phyloP scores from a whole-genome alignment of 116 monocot species.

The Trichopus zeylanicus region DNA sequence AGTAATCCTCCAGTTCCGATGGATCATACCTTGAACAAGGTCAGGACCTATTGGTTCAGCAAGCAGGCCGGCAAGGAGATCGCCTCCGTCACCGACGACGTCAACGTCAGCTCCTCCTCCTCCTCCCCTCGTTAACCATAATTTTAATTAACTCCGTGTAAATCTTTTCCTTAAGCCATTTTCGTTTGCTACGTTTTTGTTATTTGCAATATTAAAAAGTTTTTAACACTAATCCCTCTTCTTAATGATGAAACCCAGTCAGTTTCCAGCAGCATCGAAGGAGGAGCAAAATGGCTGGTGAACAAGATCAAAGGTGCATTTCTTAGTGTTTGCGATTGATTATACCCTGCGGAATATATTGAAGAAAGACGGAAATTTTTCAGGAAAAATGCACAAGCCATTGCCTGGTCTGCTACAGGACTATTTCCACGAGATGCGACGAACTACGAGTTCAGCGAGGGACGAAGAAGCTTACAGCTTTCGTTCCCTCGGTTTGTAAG shows the following conservation, averaged over 20 bases:
- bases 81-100: constrained; percentile 36
- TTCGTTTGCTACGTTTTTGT: not conserved
- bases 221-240: not conserved
- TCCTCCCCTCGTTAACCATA: not conserved
- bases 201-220: not conserved
- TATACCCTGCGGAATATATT: too few species aligned
- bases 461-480: too few species aligned
- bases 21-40: constrained; percentile 44
- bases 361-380: too few species aligned
- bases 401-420: too few species aligned
- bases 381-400: too few species aligned
- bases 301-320: constrained; percentile 38
- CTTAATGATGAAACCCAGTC: constrained; percentile 6
- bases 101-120: constrained; percentile 12
- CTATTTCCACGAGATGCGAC: too few species aligned
- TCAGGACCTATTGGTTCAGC: constrained; percentile 36
- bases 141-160: not conserved
- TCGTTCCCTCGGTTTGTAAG: too few species aligned
- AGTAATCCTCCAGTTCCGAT: too few species aligned
- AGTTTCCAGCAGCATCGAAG: constrained; percentile 35
- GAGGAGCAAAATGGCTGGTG: constrained; percentile 53
- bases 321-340: too few species aligned
- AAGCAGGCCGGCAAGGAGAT: constrained; percentile 35
- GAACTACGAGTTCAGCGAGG: too few species aligned
- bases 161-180: not conserved